Evolutionary conservation across 192 early-diverging fungal species (phyloP).

Genomic region (Entomortierella beljakovae): DNA sequence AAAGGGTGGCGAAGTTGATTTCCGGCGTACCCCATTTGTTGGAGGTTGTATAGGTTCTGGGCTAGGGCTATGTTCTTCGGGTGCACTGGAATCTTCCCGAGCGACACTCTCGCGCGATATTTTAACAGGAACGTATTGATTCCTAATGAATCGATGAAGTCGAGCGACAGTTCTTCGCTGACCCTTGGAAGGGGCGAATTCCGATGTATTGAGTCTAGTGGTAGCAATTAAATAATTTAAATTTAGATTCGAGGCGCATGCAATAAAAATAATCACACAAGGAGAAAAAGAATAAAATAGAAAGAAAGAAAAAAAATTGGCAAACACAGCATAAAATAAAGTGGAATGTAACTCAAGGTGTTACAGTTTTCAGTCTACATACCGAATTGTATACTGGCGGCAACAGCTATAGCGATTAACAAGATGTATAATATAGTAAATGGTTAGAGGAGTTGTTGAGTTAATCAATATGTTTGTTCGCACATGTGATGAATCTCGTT

Average conservation of each 20-base stretch:
- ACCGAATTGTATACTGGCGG: slow-evolving; percentile 79
- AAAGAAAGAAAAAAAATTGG: background rate
- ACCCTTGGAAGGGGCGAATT: slow-evolving; percentile 70
- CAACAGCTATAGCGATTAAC: slow-evolving; percentile 69
- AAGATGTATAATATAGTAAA: background rate
- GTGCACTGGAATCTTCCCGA: slow-evolving; percentile 19
- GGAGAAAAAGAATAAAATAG: background rate
- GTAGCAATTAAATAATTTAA: background rate
- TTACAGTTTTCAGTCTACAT: slow-evolving; percentile 8
- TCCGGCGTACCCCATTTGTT: slow-evolving; percentile 13
- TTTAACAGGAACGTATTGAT: slow-evolving; percentile 47
- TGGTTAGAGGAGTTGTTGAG: background rate
- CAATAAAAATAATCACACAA: background rate
- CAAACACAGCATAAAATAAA: background rate
- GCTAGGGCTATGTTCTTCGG: slow-evolving; percentile 40
- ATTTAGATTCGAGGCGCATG: background rate
- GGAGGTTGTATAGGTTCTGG: slow-evolving; percentile 12
- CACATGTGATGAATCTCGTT: slow-evolving; percentile 6
- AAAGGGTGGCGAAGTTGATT: slow-evolving; percentile 38
- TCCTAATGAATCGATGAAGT: slow-evolving; percentile 67
- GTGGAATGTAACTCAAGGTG: no score
- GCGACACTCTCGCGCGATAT: slow-evolving; percentile 40
- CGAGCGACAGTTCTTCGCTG: slow-evolving; percentile 74
- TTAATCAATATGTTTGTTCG: background rate
- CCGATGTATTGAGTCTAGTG: slow-evolving; percentile 60